Percentiles rank a stretch among this genome's conserved stretches.
Conservation (phyloP, 129 eudicot genomes). For the Flaveria brownii region DNA sequence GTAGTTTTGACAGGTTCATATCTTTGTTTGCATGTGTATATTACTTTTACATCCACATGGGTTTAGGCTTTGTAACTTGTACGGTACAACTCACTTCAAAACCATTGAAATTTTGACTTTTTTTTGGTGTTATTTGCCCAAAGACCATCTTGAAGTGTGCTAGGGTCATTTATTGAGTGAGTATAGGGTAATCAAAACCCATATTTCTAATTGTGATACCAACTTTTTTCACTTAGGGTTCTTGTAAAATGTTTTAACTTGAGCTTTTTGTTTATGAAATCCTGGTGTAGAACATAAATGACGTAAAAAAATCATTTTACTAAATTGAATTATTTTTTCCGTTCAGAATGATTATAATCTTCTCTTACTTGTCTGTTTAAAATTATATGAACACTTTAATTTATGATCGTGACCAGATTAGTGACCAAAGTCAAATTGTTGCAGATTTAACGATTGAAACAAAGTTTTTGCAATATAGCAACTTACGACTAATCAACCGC, state of each 20-base stretch:
- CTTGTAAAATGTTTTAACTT: neutral
- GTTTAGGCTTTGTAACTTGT: slow-evolving; percentile 26
- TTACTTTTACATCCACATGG: slow-evolving; percentile 35
- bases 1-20: slow-evolving; percentile 10
- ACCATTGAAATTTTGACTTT: slow-evolving; percentile 18
- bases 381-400: no score
- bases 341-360: no score
- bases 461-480: no score
- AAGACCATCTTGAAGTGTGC: neutral
- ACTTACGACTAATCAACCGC: no score
- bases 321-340: no score
- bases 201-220: neutral
- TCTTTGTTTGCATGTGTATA: slow-evolving; percentile 34
- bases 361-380: no score
- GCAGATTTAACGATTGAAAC: no score
- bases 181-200: neutral
- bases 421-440: no score
- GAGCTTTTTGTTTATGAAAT: neutral
- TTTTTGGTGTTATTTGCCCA: neutral
- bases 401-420: no score
- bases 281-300: no score
- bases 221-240: neutral
- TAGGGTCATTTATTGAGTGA: neutral
- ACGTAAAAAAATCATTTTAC: no score
- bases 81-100: slow-evolving; percentile 11